Conservation (phyloP, 164 flowering plant species). For the Saururus chinensis region DNA sequence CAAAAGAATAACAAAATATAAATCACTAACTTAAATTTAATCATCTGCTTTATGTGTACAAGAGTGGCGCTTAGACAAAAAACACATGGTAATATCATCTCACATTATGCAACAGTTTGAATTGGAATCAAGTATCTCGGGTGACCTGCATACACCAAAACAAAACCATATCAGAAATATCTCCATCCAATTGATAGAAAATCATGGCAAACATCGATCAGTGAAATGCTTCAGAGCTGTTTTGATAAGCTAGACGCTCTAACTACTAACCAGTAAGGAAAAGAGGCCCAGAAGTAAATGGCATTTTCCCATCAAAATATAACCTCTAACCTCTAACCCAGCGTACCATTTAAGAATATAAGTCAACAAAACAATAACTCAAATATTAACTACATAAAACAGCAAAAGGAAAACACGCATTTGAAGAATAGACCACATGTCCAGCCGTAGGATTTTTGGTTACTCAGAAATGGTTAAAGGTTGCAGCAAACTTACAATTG, state of each 20-base stretch:
- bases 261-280: background rate
- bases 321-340: background rate
- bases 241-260: background rate
- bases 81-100: constrained; percentile 6
- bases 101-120: constrained; percentile 72
- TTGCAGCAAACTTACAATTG: constrained; percentile 63
- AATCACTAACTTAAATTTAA: background rate
- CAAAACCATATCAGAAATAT: background rate
- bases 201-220: background rate
- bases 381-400: too few relatives aligned
- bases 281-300: background rate
- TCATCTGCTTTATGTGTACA: background rate
- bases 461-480: background rate
- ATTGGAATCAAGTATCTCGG: constrained; percentile 57
- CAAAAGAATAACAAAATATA: background rate
- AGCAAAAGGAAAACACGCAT: background rate
- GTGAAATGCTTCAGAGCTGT: background rate
- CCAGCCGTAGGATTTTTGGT: too few relatives aligned
- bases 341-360: background rate
- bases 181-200: background rate
- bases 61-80: background rate
- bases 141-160: constrained; percentile 44
- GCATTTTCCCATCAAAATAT: background rate
- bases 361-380: too few relatives aligned
- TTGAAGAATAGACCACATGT: too few relatives aligned